phyloP scores from a whole-genome alignment of 352 stramenopile genomes.

The Phytophthora brassicae region DNA sequence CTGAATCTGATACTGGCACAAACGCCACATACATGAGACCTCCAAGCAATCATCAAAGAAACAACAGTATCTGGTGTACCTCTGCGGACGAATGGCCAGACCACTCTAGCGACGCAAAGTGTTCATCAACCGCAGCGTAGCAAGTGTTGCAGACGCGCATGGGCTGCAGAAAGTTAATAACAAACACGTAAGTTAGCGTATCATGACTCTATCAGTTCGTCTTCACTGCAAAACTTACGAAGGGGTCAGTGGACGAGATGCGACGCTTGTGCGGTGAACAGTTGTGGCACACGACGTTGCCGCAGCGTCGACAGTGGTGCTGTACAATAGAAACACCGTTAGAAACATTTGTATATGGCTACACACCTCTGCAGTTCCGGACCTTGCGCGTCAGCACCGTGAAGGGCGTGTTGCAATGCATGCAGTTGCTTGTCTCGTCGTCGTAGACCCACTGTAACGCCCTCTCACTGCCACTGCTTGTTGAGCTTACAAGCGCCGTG shows the following conservation, averaged over 20 bases:
- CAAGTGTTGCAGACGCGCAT: slow-evolving; percentile 89
- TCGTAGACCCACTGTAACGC: slow-evolving; percentile 83
- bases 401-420: slow-evolving; percentile 87
- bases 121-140: slow-evolving; percentile 81
- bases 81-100: slow-evolving; percentile 75
- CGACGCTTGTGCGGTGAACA: slow-evolving; percentile 85
- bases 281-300: slow-evolving; percentile 86
- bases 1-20: slow-evolving; percentile 40
- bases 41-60: too few relatives aligned
- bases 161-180: slow-evolving; percentile 38
- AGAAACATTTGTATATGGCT: not conserved
- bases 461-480: slow-evolving; percentile 41
- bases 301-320: slow-evolving; percentile 83
- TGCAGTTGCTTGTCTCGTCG: slow-evolving; percentile 84
- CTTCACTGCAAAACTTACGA: slow-evolving; percentile 35
- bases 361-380: not conserved
- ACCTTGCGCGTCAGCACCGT: slow-evolving; percentile 85
- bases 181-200: not conserved
- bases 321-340: slow-evolving; percentile 17
- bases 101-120: slow-evolving; percentile 85
- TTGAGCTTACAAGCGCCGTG: slow-evolving; percentile 38
- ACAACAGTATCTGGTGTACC: too few relatives aligned
- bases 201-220: too few relatives aligned
- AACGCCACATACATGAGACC: not conserved
- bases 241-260: slow-evolving; percentile 78